phyloP scores from a whole-genome alignment of 75 land plant genomes.

The Selaginella moellendorffii region DNA sequence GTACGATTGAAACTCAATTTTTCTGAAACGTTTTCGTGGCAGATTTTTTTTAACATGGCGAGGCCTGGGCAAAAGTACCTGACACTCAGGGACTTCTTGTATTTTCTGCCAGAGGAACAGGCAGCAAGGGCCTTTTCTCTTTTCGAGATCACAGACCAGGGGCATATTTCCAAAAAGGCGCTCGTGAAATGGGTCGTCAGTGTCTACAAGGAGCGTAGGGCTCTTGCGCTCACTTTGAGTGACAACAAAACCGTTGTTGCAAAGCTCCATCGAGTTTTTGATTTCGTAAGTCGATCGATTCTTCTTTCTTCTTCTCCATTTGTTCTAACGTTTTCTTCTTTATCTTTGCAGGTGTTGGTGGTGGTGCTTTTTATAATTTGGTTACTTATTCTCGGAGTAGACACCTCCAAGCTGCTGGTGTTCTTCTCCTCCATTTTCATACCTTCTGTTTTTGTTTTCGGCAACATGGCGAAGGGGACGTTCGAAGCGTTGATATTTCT shows the following conservation, averaged over 20 bases:
- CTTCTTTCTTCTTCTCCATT: background rate
- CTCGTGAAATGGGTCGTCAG: slow-evolving; percentile 24
- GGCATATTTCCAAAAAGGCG: slow-evolving; percentile 22
- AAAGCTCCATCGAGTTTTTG: slow-evolving; percentile 31
- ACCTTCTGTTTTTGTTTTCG: slow-evolving; percentile 32
- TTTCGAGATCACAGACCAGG: slow-evolving; percentile 20
- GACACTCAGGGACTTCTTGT: slow-evolving; percentile 17
- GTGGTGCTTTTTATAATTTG: slow-evolving; percentile 24
- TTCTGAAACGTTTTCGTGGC: slow-evolving; percentile 8
- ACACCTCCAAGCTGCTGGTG: slow-evolving; percentile 29
- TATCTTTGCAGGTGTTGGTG: slow-evolving; percentile 15
- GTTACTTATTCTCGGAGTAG: slow-evolving; percentile 28
- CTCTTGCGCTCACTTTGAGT: slow-evolving; percentile 27
- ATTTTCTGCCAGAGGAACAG: slow-evolving; percentile 20
- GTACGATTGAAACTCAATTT: background rate
- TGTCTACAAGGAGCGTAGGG: slow-evolving; percentile 22
- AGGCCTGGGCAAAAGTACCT: slow-evolving; percentile 18
- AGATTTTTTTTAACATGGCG: slow-evolving; percentile 29
- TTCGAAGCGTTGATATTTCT: slow-evolving; percentile 30
- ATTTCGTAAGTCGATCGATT: slow-evolving; percentile 16
- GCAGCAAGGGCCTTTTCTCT: slow-evolving; percentile 21
- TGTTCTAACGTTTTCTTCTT: background rate
- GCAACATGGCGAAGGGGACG: slow-evolving; percentile 28
- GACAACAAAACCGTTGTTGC: slow-evolving; percentile 37
- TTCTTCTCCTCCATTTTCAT: slow-evolving; percentile 34